Percentiles rank a stretch among this genome's conserved stretches.
These are phyloP conservation scores for Leptomonas seymouri DNA, from an alignment of 208 protist species.

Conservation along the genomic window DNA sequence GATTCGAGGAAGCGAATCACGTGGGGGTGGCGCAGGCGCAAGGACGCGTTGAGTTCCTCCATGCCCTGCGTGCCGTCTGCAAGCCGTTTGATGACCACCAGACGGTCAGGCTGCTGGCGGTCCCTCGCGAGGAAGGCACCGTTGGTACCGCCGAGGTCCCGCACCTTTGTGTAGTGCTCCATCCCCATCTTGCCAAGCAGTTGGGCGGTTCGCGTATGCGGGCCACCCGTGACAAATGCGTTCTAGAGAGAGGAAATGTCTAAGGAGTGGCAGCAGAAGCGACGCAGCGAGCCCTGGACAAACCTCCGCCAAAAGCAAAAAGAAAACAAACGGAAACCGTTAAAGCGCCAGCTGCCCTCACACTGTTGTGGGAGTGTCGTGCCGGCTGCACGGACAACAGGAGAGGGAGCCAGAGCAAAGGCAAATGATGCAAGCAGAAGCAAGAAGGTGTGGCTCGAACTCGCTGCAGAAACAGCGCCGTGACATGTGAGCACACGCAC, in stretches of 20 bases:
- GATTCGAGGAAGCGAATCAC: conserved; percentile 80
- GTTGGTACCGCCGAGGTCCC: conserved; percentile 79
- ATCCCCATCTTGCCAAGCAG: conserved; percentile 58
- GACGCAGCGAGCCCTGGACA: too few relatives aligned
- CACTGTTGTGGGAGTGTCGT: too few relatives aligned
- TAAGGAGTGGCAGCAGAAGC: too few relatives aligned
- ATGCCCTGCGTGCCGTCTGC: conserved; percentile 61
- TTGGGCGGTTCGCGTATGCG: too few relatives aligned
- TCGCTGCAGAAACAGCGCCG: too few relatives aligned
- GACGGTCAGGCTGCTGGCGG: conserved; percentile 51
- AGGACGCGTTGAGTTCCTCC: conserved; percentile 77
- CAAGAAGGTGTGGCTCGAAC: too few relatives aligned
- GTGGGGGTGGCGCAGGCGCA: conserved; percentile 80
- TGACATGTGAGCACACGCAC: too few relatives aligned
- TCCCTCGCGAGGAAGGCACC: conserved; percentile 73
- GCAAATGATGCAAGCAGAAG: too few relatives aligned
- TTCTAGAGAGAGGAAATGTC: conserved; percentile 10
- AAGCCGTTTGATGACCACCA: conserved; percentile 85
- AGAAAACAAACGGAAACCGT: too few relatives aligned
- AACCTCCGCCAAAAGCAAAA: too few relatives aligned
- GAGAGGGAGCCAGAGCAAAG: conserved; percentile 6
- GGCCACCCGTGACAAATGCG: too few relatives aligned
- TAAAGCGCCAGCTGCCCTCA: too few relatives aligned
- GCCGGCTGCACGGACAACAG: background rate
- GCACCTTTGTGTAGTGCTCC: conserved; percentile 83